Evolutionary conservation across 177 flowering plant species (phyloP).

Genomic region (Vitis hybrid): DNA sequence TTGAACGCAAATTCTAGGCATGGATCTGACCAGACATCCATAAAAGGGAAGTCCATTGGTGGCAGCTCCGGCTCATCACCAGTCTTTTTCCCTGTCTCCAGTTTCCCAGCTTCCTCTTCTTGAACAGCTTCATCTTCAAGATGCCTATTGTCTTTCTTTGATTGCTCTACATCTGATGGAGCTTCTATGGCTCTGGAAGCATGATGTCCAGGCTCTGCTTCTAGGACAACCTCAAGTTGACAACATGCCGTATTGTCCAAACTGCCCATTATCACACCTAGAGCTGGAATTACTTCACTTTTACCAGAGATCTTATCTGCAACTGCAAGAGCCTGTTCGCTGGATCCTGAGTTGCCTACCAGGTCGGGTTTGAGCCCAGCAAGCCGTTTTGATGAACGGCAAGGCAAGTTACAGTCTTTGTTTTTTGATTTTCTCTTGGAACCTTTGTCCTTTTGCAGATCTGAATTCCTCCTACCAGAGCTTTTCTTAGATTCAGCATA

Average conservation of each 20-base stretch:
- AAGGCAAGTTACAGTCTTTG: constrained; percentile 17
- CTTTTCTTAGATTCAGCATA: constrained; percentile 3
- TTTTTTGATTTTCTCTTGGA: neutral
- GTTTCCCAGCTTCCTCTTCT: constrained; percentile 10
- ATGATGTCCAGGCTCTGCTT: neutral
- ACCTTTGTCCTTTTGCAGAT: neutral
- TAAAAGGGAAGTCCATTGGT: constrained; percentile 18
- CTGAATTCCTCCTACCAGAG: neutral
- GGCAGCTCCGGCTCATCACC: constrained; percentile 17
- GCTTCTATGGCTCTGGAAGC: neutral
- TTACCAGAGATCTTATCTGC: constrained; percentile 5
- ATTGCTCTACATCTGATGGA: neutral
- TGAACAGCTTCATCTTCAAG: constrained; percentile 10
- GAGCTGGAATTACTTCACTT: constrained; percentile 6
- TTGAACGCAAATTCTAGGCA: constrained; percentile 51
- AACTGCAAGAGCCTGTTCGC: constrained; percentile 15
- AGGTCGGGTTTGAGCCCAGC: constrained; percentile 33
- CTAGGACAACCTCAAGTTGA: constrained; percentile 3
- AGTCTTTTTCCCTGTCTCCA: constrained; percentile 11
- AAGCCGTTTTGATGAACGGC: constrained; percentile 39
- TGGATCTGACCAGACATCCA: constrained; percentile 41
- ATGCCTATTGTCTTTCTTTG: constrained; percentile 6
- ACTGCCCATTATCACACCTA: neutral
- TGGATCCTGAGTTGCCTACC: constrained; percentile 2
- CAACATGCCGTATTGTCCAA: constrained; percentile 12